Percentiles rank a stretch among this genome's conserved stretches.
Conservation (phyloP, 2,329 filamentous ascomycete genomes). For the Hymenoscyphus salicellus region DNA sequence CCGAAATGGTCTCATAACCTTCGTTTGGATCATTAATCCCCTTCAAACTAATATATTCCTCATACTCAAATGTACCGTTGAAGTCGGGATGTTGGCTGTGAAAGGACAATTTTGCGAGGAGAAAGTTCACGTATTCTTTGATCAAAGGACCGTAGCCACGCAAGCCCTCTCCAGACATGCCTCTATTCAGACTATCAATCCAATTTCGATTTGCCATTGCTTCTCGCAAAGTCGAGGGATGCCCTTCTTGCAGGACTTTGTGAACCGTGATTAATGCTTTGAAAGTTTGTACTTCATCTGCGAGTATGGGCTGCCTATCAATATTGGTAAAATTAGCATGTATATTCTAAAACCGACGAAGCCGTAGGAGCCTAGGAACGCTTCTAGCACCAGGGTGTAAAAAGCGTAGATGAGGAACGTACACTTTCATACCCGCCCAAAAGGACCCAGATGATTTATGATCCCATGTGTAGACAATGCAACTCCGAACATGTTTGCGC, state of each 20-base stretch:
- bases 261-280: conserved; percentile 97
- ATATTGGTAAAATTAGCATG: conserved; percentile 15
- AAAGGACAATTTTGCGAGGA: conserved; percentile 92
- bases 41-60: conserved; percentile 97
- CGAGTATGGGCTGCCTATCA: conserved; percentile 88
- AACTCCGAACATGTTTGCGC: conserved; percentile 93
- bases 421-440: conserved; percentile 99
- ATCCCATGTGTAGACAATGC: conserved; percentile 99
- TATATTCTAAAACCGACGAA: background rate
- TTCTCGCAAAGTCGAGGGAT: conserved; percentile 81
- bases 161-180: conserved; percentile 77
- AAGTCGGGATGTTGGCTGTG: conserved; percentile 96
- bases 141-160: conserved; percentile 91
- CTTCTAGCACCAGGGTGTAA: background rate
- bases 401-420: conserved; percentile 40
- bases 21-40: conserved; percentile 98
- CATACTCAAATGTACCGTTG: conserved; percentile 97
- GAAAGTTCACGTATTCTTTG: conserved; percentile 92
- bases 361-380: background rate
- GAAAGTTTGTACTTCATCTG: conserved; percentile 98
- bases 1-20: conserved; percentile 92
- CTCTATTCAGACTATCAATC: conserved; percentile 88
- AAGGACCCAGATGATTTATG: conserved; percentile 94
- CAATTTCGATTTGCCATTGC: conserved; percentile 84
- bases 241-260: conserved; percentile 95